Evolutionary conservation across 169 alveolate genomes (phyloP).

Genomic region (Cyclospora cayetanensis): DNA sequence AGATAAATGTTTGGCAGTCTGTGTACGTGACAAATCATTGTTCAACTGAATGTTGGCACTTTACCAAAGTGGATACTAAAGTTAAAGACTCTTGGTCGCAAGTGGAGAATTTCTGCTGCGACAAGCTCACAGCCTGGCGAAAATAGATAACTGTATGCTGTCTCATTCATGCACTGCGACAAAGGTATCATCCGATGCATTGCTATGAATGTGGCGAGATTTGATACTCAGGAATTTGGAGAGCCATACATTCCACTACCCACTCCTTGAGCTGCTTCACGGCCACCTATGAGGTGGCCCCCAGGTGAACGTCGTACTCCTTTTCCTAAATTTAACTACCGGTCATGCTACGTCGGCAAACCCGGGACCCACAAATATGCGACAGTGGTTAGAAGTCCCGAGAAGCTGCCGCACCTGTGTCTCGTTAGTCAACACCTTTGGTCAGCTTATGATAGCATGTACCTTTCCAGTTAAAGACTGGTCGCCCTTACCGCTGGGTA

Average conservation of each 20-base stretch:
- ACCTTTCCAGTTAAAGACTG: not conserved
- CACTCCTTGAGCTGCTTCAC: not conserved
- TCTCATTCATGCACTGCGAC: not conserved
- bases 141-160: not conserved
- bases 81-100: too few relatives aligned
- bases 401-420: not conserved
- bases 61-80: too few relatives aligned
- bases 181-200: too few relatives aligned
- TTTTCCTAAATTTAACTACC: not conserved
- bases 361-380: not conserved
- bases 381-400: not conserved
- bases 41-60: too few relatives aligned
- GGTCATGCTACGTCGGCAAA: not conserved
- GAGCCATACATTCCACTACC: not conserved
- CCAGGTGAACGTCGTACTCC: not conserved
- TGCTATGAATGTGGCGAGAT: too few relatives aligned
- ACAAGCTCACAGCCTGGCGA: not conserved
- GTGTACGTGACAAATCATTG: too few relatives aligned
- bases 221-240: constrained; percentile 21
- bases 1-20: too few relatives aligned
- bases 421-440: not conserved
- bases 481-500: not conserved
- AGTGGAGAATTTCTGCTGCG: not conserved
- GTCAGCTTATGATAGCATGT: not conserved
- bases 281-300: not conserved